Evolutionary conservation across 176 grass and related monocot genomes (phyloP).

Genomic region (Paspalum vaginatum): DNA sequence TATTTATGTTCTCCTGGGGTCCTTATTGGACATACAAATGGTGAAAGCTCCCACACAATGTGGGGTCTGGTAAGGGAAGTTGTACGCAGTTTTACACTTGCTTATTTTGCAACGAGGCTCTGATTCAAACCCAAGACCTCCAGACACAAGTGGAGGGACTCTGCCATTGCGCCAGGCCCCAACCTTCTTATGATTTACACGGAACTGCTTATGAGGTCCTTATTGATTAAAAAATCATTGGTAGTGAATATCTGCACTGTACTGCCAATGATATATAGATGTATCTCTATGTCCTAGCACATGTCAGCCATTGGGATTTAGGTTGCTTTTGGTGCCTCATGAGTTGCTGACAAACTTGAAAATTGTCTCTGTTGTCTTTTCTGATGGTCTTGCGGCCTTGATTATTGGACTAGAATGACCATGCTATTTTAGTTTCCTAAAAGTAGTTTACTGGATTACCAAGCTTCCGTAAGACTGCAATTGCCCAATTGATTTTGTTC

Average conservation of each 20-base stretch:
- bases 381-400: not conserved
- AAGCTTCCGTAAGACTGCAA: not conserved
- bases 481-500: not conserved
- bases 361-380: not conserved
- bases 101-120: too few species aligned
- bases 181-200: too few species aligned
- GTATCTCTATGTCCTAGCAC: constrained; percentile 14
- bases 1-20: constrained; percentile 14
- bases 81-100: too few species aligned
- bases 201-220: not conserved
- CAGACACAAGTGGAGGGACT: too few species aligned
- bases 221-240: not conserved
- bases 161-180: too few species aligned
- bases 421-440: not conserved
- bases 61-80: too few species aligned
- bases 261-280: not conserved
- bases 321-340: constrained; percentile 4
- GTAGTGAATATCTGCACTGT: not conserved
- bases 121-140: too few species aligned
- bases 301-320: not conserved
- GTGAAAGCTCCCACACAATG: too few species aligned
- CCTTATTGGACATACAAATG: not conserved
- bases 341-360: not conserved
- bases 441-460: not conserved
- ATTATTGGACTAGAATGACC: not conserved